These are phyloP conservation scores for Coemansia interrupta DNA, from an alignment of 192 early-diverging fungal genomes.

Conservation along the genomic window DNA sequence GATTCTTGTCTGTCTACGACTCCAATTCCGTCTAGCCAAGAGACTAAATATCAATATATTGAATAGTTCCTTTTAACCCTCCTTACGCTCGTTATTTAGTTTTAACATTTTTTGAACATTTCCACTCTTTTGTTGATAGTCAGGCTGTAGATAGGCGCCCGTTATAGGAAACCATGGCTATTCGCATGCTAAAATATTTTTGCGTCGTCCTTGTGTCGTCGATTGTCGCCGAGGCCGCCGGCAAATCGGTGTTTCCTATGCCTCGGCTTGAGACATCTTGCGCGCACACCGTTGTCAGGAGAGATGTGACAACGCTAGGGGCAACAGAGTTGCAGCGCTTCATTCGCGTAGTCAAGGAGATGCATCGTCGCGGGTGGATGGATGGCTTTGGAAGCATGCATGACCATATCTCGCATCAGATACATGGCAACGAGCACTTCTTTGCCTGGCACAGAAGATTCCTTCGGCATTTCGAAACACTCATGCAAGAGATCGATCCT, in stretches of 20 bases:
- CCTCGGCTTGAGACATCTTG: constrained; percentile 35
- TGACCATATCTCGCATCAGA: constrained; percentile 49
- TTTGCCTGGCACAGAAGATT: constrained; percentile 57
- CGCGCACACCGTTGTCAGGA: constrained; percentile 28
- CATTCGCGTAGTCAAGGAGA: constrained; percentile 35
- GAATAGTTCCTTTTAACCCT: too few species aligned
- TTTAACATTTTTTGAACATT: too few species aligned
- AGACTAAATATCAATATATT: too few species aligned
- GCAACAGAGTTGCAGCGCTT: constrained; percentile 37
- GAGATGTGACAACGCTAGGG: constrained; percentile 33
- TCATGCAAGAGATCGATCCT: constrained; percentile 54
- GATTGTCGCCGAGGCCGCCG: constrained; percentile 19
- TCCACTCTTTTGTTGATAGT: too few species aligned
- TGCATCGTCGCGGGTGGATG: constrained; percentile 55
- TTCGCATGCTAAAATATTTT: constrained; percentile 34
- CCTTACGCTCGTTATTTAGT: too few species aligned
- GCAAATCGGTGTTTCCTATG: constrained; percentile 40
- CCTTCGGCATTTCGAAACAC: constrained; percentile 51
- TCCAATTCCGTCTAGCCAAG: too few species aligned
- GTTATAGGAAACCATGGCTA: background rate
- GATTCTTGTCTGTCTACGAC: too few species aligned
- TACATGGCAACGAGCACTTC: constrained; percentile 55
- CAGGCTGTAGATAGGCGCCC: background rate
- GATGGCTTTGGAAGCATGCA: constrained; percentile 55
- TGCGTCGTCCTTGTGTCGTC: constrained; percentile 26